phyloP scores from a whole-genome alignment of 2,329 filamentous ascomycete species.

The Cladophialophora bantiana region DNA sequence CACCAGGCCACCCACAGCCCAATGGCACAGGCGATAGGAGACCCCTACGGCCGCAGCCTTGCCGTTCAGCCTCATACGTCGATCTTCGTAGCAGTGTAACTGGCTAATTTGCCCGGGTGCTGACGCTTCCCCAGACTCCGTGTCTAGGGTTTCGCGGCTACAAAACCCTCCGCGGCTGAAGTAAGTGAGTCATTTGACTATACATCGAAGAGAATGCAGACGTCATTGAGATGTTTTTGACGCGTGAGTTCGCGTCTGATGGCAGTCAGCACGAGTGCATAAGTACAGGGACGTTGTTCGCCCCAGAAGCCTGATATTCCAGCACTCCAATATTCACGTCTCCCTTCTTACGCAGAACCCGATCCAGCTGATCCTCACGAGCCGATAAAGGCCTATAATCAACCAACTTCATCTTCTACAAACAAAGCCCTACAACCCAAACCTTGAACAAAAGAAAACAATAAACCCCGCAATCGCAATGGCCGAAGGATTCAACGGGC shows the following conservation, averaged over 20 bases:
- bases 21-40: slow-evolving; percentile 4
- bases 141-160: slow-evolving; percentile 12
- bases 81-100: neutral
- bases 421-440: neutral
- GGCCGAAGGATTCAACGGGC: slow-evolving; percentile 34
- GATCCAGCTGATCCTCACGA: neutral
- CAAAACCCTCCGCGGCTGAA: slow-evolving; percentile 9
- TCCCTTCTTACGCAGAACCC: neutral
- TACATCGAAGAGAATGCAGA: slow-evolving; percentile 8
- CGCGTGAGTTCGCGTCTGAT: slow-evolving; percentile 1
- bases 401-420: neutral
- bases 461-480: slow-evolving; percentile 20
- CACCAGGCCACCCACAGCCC: neutral
- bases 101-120: slow-evolving; percentile 1
- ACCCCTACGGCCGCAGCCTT: slow-evolving; percentile 26
- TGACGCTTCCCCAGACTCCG: slow-evolving; percentile 26
- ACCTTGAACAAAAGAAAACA: neutral
- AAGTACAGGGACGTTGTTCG: slow-evolving; percentile 24
- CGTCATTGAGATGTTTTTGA: slow-evolving; percentile 28
- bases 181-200: slow-evolving; percentile 22
- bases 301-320: slow-evolving; percentile 6
- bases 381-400: neutral
- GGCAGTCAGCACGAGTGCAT: slow-evolving; percentile 25
- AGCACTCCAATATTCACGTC: slow-evolving; percentile 16
- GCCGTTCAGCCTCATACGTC: slow-evolving; percentile 10